Conservation (phyloP, 2,329 filamentous ascomycete genomes). For the Trichoderma endophyticum region DNA sequence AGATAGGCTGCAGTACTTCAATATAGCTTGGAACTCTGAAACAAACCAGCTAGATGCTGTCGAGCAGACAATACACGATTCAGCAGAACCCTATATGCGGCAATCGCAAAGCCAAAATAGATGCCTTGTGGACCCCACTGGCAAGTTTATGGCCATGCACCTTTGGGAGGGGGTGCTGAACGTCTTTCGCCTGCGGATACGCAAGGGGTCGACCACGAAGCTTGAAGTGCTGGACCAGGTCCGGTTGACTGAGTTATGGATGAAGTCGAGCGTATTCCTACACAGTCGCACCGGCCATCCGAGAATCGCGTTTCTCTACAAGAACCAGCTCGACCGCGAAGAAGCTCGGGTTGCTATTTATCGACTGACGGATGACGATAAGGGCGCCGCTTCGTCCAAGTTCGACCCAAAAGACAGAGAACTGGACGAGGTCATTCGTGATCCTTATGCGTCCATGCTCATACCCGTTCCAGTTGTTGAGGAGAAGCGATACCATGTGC, state of each 20-base stretch:
- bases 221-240: conserved; percentile 53
- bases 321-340: conserved; percentile 48
- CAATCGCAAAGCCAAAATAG: conserved; percentile 81
- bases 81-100: conserved; percentile 59
- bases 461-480: conserved; percentile 60
- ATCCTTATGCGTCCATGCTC: conserved; percentile 56
- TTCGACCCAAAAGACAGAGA: conserved; percentile 59
- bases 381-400: conserved; percentile 49
- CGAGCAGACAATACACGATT: conserved; percentile 51
- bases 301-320: conserved; percentile 57
- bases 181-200: conserved; percentile 48
- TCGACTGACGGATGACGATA: conserved; percentile 56
- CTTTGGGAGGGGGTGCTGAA: conserved; percentile 60
- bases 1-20: conserved; percentile 87
- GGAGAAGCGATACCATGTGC: conserved; percentile 58
- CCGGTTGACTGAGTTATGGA: conserved; percentile 57
- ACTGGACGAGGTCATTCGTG: conserved; percentile 50
- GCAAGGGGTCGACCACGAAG: conserved; percentile 44
- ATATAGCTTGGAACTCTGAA: conserved; percentile 72
- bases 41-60: conserved; percentile 49
- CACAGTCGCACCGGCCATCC: conserved; percentile 58
- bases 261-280: conserved; percentile 56
- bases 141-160: conserved; percentile 56
- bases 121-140: conserved; percentile 79
- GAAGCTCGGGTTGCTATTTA: conserved; percentile 59